Evolutionary conservation across 1,139 yeast species (phyloP).

Genomic region (Protomyces inundatus): DNA sequence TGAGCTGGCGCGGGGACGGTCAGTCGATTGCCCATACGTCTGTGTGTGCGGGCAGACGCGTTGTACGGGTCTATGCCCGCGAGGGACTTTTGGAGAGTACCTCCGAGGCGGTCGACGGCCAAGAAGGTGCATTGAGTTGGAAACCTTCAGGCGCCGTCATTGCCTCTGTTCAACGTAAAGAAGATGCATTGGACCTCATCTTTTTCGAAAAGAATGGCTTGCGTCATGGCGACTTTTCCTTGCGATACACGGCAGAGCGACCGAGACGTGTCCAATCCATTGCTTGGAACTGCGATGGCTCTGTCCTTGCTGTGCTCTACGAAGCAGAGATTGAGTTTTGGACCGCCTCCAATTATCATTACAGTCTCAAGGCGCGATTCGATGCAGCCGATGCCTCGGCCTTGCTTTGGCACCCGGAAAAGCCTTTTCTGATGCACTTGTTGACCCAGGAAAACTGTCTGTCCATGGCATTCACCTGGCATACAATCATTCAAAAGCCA

Average conservation of each 20-base stretch:
- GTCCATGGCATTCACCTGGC: constrained; percentile 62
- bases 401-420: constrained; percentile 82
- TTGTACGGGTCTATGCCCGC: constrained; percentile 73
- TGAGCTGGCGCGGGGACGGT: constrained; percentile 96
- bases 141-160: constrained; percentile 85
- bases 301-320: constrained; percentile 65
- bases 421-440: constrained; percentile 56
- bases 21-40: constrained; percentile 69
- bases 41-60: constrained; percentile 61
- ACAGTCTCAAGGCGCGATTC: constrained; percentile 86
- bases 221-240: constrained; percentile 77
- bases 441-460: constrained; percentile 35
- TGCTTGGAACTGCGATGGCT: constrained; percentile 80
- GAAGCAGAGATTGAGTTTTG: constrained; percentile 67
- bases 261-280: constrained; percentile 37
- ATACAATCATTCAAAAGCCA: constrained; percentile 64
- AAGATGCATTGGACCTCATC: constrained; percentile 47
- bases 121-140: constrained; percentile 74
- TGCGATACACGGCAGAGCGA: constrained; percentile 49
- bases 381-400: constrained; percentile 37
- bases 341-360: constrained; percentile 89
- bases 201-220: constrained; percentile 93
- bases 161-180: constrained; percentile 68
- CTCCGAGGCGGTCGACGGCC: constrained; percentile 82
- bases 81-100: constrained; percentile 69